These are phyloP conservation scores for Leccinum barrowsii DNA, from an alignment of 768 basidiomycete species.

Conservation along the genomic window DNA sequence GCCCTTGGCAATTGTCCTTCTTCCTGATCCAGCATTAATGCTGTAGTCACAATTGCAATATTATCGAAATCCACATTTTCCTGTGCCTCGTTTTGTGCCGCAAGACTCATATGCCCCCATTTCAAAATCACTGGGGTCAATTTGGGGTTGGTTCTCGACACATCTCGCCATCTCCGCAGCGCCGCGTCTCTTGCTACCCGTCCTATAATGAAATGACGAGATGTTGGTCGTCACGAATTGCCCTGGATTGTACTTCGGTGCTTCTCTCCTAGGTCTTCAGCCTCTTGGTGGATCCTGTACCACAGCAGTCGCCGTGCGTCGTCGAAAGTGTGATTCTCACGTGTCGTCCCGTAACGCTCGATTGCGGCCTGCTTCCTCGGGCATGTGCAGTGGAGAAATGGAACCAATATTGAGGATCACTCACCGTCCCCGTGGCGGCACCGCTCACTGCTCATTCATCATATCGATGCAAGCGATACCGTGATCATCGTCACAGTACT, in stretches of 20 bases:
- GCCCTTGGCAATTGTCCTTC: neutral
- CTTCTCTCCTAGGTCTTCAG: constrained; percentile 26
- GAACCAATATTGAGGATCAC: constrained; percentile 17
- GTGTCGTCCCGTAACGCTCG: constrained; percentile 3
- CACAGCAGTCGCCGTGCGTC: constrained; percentile 20
- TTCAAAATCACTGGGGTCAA: constrained; percentile 10
- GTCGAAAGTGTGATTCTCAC: constrained; percentile 18
- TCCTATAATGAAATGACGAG: constrained; percentile 27
- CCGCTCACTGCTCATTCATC: constrained; percentile 1
- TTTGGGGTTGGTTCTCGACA: constrained; percentile 13
- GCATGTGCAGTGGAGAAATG: constrained; percentile 8
- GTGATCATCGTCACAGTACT: neutral
- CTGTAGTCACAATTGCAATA: constrained; percentile 9
- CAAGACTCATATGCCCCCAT: constrained; percentile 1
- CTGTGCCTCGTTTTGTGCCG: constrained; percentile 10
- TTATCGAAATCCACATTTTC: constrained; percentile 7
- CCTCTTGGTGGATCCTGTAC: constrained; percentile 24
- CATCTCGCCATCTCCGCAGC: constrained; percentile 27
- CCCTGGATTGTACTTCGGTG: constrained; percentile 20
- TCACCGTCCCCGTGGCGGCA: constrained; percentile 8
- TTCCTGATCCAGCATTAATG: constrained; percentile 15
- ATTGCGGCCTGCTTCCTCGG: constrained; percentile 9
- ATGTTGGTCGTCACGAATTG: constrained; percentile 11
- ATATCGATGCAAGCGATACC: neutral
- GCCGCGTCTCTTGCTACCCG: constrained; percentile 9